phyloP scores from a whole-genome alignment of 176 grass and related monocot species.

The Bromus sterilis region DNA sequence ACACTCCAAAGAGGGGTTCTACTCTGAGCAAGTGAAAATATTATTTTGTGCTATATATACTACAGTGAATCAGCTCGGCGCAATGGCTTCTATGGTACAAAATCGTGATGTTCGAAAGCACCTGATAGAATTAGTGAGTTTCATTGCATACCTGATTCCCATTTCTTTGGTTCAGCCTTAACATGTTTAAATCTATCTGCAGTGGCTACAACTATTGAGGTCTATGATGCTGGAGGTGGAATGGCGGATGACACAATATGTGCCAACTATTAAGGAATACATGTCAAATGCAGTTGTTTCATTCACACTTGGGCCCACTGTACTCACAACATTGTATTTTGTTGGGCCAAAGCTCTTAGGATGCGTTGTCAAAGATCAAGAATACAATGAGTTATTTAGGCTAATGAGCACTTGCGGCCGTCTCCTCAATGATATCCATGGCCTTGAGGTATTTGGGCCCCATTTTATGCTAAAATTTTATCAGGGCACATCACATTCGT shows the following conservation, averaged over 20 bases:
- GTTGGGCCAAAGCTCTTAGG: conserved; percentile 37
- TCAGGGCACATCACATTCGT: background rate
- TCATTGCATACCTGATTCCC: background rate
- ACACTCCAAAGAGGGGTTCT: conserved; percentile 25
- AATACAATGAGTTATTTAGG: conserved; percentile 41
- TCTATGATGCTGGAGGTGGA: conserved; percentile 61
- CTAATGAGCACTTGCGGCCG: conserved; percentile 58
- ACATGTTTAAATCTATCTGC: background rate
- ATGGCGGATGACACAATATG: conserved; percentile 24
- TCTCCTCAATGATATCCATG: conserved; percentile 49
- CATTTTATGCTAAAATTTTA: background rate
- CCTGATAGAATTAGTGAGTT: conserved; percentile 50
- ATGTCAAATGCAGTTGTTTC: conserved; percentile 46
- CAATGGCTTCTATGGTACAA: conserved; percentile 36
- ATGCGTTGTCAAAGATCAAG: conserved; percentile 21
- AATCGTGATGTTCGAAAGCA: conserved; percentile 38
- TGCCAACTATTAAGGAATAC: conserved; percentile 46
- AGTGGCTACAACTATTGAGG: conserved; percentile 57
- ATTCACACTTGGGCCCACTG: conserved; percentile 53
- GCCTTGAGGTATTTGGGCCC: conserved; percentile 39
- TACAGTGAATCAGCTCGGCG: conserved; percentile 50
- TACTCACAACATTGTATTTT: conserved; percentile 60
- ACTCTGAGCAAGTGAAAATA: conserved; percentile 55
- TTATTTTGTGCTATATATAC: conserved; percentile 48
- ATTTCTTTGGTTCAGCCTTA: background rate